Evolutionary conservation across 148 eudicot species (phyloP).

Genomic region (Cornus controversa): DNA sequence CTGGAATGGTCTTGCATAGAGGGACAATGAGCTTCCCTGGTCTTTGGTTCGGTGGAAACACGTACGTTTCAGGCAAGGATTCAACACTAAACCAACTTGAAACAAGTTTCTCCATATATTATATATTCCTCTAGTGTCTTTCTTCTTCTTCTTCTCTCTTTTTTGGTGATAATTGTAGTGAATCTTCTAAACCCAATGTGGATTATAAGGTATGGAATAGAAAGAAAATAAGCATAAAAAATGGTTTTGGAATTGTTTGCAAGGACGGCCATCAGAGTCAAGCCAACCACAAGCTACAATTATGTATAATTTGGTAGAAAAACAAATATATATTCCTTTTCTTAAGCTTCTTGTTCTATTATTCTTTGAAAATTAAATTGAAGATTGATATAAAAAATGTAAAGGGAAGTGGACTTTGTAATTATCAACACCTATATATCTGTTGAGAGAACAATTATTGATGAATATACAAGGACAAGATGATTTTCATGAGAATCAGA

Average conservation of each 20-base stretch:
- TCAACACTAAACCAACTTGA: constrained; percentile 32
- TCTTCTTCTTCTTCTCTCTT: no score
- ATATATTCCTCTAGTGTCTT: background rate
- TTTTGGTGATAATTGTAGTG: background rate
- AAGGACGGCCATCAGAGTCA: background rate
- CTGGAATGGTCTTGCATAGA: constrained; percentile 22
- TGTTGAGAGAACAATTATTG: background rate
- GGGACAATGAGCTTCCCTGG: constrained; percentile 28
- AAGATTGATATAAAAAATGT: no score
- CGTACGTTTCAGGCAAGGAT: constrained; percentile 32
- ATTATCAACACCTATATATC: no score
- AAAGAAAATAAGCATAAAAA: no score
- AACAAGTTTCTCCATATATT: constrained; percentile 39
- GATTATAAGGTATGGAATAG: background rate
- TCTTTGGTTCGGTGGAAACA: constrained; percentile 35
- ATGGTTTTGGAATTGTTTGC: background rate
- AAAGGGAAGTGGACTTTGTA: no score
- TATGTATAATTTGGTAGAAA: background rate
- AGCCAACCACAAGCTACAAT: background rate
- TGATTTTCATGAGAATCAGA: background rate
- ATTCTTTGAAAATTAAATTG: no score
- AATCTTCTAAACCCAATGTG: background rate
- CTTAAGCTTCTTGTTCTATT: no score
- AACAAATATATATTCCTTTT: no score
- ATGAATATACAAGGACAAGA: background rate